Evolutionary conservation across 108 stramenopile species (phyloP).

Genomic region (Seminavis robusta): DNA sequence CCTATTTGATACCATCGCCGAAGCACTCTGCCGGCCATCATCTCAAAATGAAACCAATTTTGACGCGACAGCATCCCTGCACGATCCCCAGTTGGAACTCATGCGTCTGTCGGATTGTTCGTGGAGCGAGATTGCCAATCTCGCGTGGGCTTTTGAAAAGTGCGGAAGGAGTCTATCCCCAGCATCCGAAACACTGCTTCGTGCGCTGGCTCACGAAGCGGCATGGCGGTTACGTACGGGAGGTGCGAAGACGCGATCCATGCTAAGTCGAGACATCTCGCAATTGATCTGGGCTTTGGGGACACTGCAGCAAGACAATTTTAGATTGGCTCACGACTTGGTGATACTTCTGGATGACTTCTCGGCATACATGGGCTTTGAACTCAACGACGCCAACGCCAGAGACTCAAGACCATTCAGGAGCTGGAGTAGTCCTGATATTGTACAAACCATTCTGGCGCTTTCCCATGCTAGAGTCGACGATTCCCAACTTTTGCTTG

Average conservation of each 20-base stretch:
- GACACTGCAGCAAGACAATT: slow-evolving; percentile 70
- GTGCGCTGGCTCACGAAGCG: slow-evolving; percentile 48
- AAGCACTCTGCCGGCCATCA: slow-evolving; percentile 30
- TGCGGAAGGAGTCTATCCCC: slow-evolving; percentile 50
- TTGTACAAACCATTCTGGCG: slow-evolving; percentile 63
- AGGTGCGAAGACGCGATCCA: slow-evolving; percentile 8
- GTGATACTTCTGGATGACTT: slow-evolving; percentile 51
- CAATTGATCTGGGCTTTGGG: slow-evolving; percentile 79
- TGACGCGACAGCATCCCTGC: not conserved
- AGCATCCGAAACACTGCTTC: slow-evolving; percentile 45
- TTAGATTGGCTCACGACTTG: slow-evolving; percentile 54
- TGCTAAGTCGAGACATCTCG: slow-evolving; percentile 60
- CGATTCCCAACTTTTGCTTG: slow-evolving; percentile 41
- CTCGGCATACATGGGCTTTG: not conserved
- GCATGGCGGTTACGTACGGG: slow-evolving; percentile 8
- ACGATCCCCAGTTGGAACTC: too few relatives aligned
- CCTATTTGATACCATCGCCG: slow-evolving; percentile 67
- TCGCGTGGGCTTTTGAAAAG: slow-evolving; percentile 80
- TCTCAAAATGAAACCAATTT: not conserved
- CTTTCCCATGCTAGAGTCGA: slow-evolving; percentile 77
- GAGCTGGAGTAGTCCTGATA: slow-evolving; percentile 66
- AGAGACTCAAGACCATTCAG: slow-evolving; percentile 28
- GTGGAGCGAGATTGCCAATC: slow-evolving; percentile 73
- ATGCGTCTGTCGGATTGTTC: slow-evolving; percentile 42
- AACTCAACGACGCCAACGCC: not conserved